Evolutionary conservation across 1,139 yeast genomes (phyloP).

Genomic region (Nakaseomyces kungkrabaensis): DNA sequence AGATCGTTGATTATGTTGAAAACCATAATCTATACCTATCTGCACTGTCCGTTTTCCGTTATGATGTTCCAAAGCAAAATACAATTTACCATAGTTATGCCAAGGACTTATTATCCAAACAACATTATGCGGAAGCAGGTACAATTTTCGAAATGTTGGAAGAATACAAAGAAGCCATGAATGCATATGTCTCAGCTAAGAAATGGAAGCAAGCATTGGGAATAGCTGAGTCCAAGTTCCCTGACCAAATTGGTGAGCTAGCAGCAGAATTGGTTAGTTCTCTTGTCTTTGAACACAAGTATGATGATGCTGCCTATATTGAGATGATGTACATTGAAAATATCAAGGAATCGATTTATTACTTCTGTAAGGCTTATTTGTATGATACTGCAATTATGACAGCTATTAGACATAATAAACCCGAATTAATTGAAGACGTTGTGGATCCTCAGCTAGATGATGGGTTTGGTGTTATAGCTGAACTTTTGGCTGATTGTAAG

Average conservation of each 20-base stretch:
- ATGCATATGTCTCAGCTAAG: constrained; percentile 56
- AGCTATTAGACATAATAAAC: constrained; percentile 37
- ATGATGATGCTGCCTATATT: constrained; percentile 76
- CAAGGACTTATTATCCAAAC: constrained; percentile 42
- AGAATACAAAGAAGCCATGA: constrained; percentile 50
- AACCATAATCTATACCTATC: constrained; percentile 63
- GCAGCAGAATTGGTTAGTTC: constrained; percentile 52
- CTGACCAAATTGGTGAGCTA: constrained; percentile 34
- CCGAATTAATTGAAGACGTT: constrained; percentile 44
- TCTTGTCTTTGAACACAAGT: constrained; percentile 61
- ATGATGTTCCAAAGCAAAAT: constrained; percentile 47
- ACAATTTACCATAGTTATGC: constrained; percentile 56
- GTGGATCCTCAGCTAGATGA: constrained; percentile 74
- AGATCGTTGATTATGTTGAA: constrained; percentile 59
- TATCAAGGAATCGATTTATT: constrained; percentile 49
- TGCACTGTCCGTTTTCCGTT: constrained; percentile 56
- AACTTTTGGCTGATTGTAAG: constrained; percentile 82
- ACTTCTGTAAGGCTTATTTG: constrained; percentile 65
- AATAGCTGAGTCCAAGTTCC: constrained; percentile 37
- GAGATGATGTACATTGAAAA: constrained; percentile 53
- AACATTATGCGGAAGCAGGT: constrained; percentile 64
- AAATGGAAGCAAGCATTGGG: constrained; percentile 82
- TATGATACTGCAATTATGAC: constrained; percentile 71
- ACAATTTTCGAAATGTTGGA: constrained; percentile 63
- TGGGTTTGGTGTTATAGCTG: constrained; percentile 81